Evolutionary conservation across 2,329 filamentous ascomycete genomes (phyloP).

Genomic region (Monosporascus sp.): DNA sequence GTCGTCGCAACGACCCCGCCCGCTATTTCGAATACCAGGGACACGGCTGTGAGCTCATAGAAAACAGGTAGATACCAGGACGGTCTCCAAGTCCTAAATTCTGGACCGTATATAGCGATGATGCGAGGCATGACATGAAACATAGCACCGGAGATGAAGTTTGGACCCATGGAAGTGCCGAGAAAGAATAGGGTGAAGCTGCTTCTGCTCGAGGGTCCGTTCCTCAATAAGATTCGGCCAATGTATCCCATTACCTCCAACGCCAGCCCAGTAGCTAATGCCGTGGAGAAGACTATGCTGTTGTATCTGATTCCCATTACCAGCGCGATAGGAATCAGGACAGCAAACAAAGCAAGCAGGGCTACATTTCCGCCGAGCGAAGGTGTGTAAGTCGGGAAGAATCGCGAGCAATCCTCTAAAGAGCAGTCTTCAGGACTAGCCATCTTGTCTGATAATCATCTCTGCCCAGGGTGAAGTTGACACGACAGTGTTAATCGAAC

Average conservation of each 20-base stretch:
- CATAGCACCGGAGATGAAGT: conserved; percentile 38
- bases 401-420: conserved; percentile 13
- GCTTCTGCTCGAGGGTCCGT: conserved; percentile 25
- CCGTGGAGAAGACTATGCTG: conserved; percentile 35
- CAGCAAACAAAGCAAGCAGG: conserved; percentile 34
- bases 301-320: conserved; percentile 34
- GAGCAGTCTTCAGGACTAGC: conserved; percentile 15
- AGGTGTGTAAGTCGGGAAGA: conserved; percentile 32
- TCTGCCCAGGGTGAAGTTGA: not conserved
- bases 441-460: conserved; percentile 15
- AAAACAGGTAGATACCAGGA: conserved; percentile 26
- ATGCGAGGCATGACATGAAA: conserved; percentile 42
- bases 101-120: conserved; percentile 41
- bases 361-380: conserved; percentile 35
- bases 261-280: conserved; percentile 35
- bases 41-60: conserved; percentile 13
- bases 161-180: conserved; percentile 43
- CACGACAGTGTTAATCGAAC: too few relatives aligned
- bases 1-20: conserved; percentile 36
- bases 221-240: conserved; percentile 38
- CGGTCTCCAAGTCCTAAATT: conserved; percentile 31
- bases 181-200: conserved; percentile 41
- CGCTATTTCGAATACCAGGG: conserved; percentile 31
- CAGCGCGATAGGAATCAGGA: conserved; percentile 33
- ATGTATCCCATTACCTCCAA: conserved; percentile 43